phyloP scores from a whole-genome alignment of 768 basidiomycete species.

The Calocera viscosa region DNA sequence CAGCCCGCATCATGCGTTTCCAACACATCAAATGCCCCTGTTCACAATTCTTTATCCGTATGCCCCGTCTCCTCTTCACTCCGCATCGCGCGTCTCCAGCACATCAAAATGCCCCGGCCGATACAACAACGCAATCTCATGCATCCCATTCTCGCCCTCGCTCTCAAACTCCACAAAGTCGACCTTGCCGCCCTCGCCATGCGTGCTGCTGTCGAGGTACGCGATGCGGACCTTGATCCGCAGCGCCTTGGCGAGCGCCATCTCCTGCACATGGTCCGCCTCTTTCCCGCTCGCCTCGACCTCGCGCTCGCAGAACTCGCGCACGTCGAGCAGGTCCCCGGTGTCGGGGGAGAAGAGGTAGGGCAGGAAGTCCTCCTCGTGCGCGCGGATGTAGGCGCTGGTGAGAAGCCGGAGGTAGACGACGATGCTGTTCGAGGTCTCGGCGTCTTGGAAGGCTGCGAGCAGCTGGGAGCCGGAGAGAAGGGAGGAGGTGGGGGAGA shows the following conservation, averaged over 20 bases:
- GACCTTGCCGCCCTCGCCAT: slow-evolving; percentile 35
- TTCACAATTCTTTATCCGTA: neutral
- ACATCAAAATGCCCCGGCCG: slow-evolving; percentile 90
- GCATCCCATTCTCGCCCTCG: slow-evolving; percentile 29
- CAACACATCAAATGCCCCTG: slow-evolving; percentile 48
- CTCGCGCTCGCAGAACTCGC: slow-evolving; percentile 59
- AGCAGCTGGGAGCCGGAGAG: slow-evolving; percentile 32
- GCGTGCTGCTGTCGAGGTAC: slow-evolving; percentile 49
- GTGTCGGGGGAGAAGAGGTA: slow-evolving; percentile 72
- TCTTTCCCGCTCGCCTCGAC: slow-evolving; percentile 70
- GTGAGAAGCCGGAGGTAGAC: slow-evolving; percentile 72
- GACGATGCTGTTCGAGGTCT: slow-evolving; percentile 58
- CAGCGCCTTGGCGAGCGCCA: slow-evolving; percentile 58
- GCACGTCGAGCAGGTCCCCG: slow-evolving; percentile 41
- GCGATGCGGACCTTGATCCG: slow-evolving; percentile 58
- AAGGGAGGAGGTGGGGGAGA: slow-evolving; percentile 27
- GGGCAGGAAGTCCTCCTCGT: slow-evolving; percentile 46
- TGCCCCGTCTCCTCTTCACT: neutral
- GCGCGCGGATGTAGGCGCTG: slow-evolving; percentile 63
- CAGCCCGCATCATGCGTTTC: slow-evolving; percentile 14
- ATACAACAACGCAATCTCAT: slow-evolving; percentile 59
- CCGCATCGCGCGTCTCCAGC: slow-evolving; percentile 25
- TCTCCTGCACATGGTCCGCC: slow-evolving; percentile 76
- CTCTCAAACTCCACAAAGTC: slow-evolving; percentile 56
- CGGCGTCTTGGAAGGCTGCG: slow-evolving; percentile 41